Evolutionary conservation across 768 basidiomycete genomes (phyloP), one percentile per base, ranked within the genome.

Genomic region (Mycena filopes): DNA sequence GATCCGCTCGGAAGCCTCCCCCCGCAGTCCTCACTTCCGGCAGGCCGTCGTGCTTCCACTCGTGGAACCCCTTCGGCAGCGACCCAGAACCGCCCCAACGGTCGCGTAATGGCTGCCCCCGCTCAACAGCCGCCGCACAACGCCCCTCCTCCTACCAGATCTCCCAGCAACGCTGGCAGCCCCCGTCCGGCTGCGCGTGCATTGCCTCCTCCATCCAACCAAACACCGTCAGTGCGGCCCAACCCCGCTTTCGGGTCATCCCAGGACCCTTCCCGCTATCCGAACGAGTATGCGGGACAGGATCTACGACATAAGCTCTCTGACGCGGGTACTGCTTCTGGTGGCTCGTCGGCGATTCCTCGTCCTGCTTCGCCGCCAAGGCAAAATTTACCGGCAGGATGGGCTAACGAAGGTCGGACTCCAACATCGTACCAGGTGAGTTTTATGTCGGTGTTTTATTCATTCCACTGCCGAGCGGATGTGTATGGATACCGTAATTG

Each of bases 1-100:
- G 68, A 69, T 65, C 68, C 60, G 64, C 68, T 65, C 23, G 58
- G 60, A 62, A 63, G 49, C 40, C 41, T 7, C 4, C 68, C 68
- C 45, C 64, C 68, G 55, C 68, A 69, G 50, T 65, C 68, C 20
- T 41, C 63, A 8, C 63, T 68, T 11, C 68, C 68, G 59, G 58
- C 55, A 66, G 63, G 55, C 53, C 59, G 68, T 36, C 68, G 68
- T 38, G 53, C 60, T 63, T 69, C 68, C 41, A 29, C 56, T 25
- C 45, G 64, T 42, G 50, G 48, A 49, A n/a, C 40, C 1, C 60
- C 54, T 55, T 60, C 59, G 65, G 59, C 26, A 49, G 65, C 65
- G 65, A 57, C 42, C 55, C 65, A 66, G 55, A 66, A 66, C 49
- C 48, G 33, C 23, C 23, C 36, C 29, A 66, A 48, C 31, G 60